Conservation (phyloP, 768 basidiomycete species). For the Leccinum ochraceum region DNA sequence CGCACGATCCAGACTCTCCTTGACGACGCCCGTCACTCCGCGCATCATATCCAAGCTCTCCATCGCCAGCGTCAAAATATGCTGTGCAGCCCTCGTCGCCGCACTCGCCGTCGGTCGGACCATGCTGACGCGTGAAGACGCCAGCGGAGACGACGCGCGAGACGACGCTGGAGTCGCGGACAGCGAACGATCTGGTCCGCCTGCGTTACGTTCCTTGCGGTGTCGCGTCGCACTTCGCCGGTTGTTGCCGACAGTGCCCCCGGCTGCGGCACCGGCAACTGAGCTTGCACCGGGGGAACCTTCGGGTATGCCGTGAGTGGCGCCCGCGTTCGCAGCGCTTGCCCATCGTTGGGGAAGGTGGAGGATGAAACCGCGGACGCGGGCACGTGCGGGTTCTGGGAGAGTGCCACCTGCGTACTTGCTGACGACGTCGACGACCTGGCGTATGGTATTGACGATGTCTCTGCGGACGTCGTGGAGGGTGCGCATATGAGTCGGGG, state of each 20-base stretch:
- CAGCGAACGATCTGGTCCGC: slow-evolving; percentile 33
- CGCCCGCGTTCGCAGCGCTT: slow-evolving; percentile 35
- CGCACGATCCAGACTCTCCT: slow-evolving; percentile 83
- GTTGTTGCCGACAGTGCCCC: slow-evolving; percentile 17
- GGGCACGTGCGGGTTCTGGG: slow-evolving; percentile 77
- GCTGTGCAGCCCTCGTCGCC: slow-evolving; percentile 74
- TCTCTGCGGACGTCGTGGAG: slow-evolving; percentile 74
- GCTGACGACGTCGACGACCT: slow-evolving; percentile 85
- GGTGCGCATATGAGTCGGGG: slow-evolving; percentile 59
- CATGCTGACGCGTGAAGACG: slow-evolving; percentile 27
- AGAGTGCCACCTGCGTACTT: slow-evolving; percentile 85
- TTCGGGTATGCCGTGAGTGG: slow-evolving; percentile 25
- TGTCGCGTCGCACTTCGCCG: slow-evolving; percentile 25
- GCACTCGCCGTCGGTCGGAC: slow-evolving; percentile 45
- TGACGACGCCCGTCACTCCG: slow-evolving; percentile 84
- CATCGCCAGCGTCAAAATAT: slow-evolving; percentile 80
- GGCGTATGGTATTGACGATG: slow-evolving; percentile 85
- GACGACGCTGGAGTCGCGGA: slow-evolving; percentile 36
- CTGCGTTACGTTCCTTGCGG: slow-evolving; percentile 42
- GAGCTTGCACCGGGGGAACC: slow-evolving; percentile 36
- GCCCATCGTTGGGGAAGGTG: slow-evolving; percentile 84
- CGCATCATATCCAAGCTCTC: slow-evolving; percentile 94
- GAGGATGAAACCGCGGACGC: slow-evolving; percentile 76
- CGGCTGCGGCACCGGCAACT: slow-evolving; percentile 35
- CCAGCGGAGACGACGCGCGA: slow-evolving; percentile 35